Base-by-base conservation (phyloP, 1,284 basidiomycete genomes). In the Pyrrhoderma lamaoense region DNA sequence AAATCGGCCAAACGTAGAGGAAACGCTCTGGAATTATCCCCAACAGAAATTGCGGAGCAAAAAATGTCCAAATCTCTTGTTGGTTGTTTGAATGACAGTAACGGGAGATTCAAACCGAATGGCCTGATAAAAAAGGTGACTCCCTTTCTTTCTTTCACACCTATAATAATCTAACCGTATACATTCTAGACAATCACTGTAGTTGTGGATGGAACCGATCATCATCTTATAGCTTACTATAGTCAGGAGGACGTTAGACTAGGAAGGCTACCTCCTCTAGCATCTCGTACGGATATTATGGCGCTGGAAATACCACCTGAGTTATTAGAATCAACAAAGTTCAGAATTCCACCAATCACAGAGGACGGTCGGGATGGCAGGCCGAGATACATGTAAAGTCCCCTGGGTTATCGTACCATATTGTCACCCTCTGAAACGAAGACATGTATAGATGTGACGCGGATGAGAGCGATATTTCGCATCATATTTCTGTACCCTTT, bases 191-290 rank as follows among this genome's bases (percentile, higher is more conserved):
- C 85, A n/a, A 87, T 88, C 57, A 87, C 85, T 8, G 80, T 89
- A 49, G 82, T 79, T 49, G 78, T 86, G 42, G 80, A 85, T 51
- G 81, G 79, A 16, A 82, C 82, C 16, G 85, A 87, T 64, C 77
- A 87, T 46, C 87, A 90, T 62, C 75, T 89, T 55, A 80, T 90
- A 56, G 86, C 84, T 8, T 89, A 90, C 68, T 89, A 87, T 65
- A 84, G 78, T 11, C 78, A 82, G 31, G 85, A 87, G 50, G 87
- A 89, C 61, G 77, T 88, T 31, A 75, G 77, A 18, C 74, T 74
- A 27, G 81, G 81, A 39, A 73, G 75, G 44, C 70, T 89, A 38
- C 67, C 80, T 66, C 72, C 78, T 36, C 83, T 85, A 2, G 79
- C 77, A 1, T 74, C 70, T 21, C 70, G 81, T 34, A 67, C 73